Evolutionary conservation across 2,329 filamentous ascomycete species (phyloP).

Genomic region (Pseudogymnoascus destructans): DNA sequence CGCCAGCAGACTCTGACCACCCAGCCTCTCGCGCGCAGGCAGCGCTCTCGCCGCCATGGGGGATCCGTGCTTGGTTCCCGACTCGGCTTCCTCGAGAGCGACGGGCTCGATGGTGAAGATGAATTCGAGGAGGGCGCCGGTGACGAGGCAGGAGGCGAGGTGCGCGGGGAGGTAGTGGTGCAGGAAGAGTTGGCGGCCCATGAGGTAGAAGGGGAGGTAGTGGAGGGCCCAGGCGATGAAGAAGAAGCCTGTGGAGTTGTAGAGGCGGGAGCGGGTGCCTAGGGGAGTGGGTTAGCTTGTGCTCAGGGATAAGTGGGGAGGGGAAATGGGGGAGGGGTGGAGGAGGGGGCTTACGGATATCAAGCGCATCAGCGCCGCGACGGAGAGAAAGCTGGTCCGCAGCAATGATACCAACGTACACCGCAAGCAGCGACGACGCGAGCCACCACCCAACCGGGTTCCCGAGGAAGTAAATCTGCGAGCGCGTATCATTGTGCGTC

Average conservation of each 20-base stretch:
- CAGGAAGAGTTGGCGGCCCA: slow-evolving; percentile 95
- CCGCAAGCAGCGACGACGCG: slow-evolving; percentile 77
- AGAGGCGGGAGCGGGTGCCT: slow-evolving; percentile 85
- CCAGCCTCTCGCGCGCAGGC: slow-evolving; percentile 71
- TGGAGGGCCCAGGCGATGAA: slow-evolving; percentile 97
- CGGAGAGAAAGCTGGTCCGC: slow-evolving; percentile 90
- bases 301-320: not conserved
- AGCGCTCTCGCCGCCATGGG: slow-evolving; percentile 41
- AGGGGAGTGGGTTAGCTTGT: slow-evolving; percentile 13
- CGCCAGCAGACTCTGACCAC: slow-evolving; percentile 60
- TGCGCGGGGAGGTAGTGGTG: slow-evolving; percentile 97
- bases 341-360: slow-evolving; percentile 59
- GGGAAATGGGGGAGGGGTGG: not conserved
- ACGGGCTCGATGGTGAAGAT: slow-evolving; percentile 81
- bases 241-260: slow-evolving; percentile 98
- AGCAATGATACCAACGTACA: slow-evolving; percentile 81
- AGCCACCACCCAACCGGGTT: slow-evolving; percentile 98
- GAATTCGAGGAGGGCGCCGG: slow-evolving; percentile 86
- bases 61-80: slow-evolving; percentile 34
- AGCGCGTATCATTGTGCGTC: slow-evolving; percentile 87
- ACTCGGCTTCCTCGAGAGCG: slow-evolving; percentile 39
- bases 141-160: slow-evolving; percentile 77
- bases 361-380: slow-evolving; percentile 83
- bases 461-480: slow-evolving; percentile 97
- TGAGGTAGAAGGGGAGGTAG: slow-evolving; percentile 94